phyloP scores from a whole-genome alignment of 2,329 filamentous ascomycete species.

The Sclerotinia borealis region DNA sequence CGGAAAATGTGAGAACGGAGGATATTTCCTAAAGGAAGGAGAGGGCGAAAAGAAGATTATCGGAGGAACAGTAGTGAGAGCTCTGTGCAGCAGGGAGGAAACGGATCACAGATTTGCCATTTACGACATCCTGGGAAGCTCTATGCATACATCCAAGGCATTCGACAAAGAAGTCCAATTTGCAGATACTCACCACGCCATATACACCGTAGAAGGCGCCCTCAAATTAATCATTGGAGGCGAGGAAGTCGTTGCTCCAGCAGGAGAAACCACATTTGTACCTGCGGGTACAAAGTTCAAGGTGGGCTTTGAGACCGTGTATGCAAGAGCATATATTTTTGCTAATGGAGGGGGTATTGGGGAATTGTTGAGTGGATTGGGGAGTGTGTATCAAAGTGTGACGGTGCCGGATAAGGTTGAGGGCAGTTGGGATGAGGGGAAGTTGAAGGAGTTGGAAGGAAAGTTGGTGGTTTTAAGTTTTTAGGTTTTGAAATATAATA shows the following conservation, averaged over 20 bases:
- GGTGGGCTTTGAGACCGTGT: slow-evolving; percentile 17
- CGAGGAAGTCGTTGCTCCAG: slow-evolving; percentile 16
- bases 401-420: background rate
- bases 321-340: slow-evolving; percentile 25
- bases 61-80: slow-evolving; percentile 40
- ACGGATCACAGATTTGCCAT: slow-evolving; percentile 46
- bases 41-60: slow-evolving; percentile 42
- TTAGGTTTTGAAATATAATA: background rate
- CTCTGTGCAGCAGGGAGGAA: slow-evolving; percentile 44
- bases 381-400: background rate
- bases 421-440: background rate
- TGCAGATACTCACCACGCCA: slow-evolving; percentile 44
- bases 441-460: background rate
- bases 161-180: slow-evolving; percentile 40
- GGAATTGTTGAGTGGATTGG: slow-evolving; percentile 16
- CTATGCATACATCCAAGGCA: slow-evolving; percentile 33
- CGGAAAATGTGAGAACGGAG: slow-evolving; percentile 30
- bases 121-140: slow-evolving; percentile 44
- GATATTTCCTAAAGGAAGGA: slow-evolving; percentile 48
- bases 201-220: slow-evolving; percentile 43
- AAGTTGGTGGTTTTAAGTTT: background rate
- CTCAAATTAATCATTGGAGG: slow-evolving; percentile 38
- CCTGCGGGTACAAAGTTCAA: slow-evolving; percentile 22
- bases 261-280: slow-evolving; percentile 25
- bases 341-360: slow-evolving; percentile 27